Conservation (phyloP, 768 basidiomycete genomes). For the Lyophyllum semitale region DNA sequence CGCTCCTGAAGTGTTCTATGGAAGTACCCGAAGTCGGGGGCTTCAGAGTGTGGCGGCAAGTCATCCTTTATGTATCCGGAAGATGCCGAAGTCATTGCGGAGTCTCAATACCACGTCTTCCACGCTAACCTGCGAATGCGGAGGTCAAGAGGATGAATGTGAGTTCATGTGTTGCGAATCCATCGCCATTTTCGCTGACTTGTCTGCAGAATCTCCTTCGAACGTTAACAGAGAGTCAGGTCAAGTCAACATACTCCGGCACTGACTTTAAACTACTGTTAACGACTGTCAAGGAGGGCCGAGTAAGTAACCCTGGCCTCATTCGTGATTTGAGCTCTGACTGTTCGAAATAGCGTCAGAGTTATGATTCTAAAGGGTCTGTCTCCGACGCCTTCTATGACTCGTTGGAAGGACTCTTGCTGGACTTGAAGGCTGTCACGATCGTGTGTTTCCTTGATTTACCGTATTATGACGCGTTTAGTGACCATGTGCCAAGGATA, state of each 20-base stretch:
- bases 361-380: slow-evolving; percentile 62
- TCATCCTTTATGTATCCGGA: slow-evolving; percentile 6
- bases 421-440: slow-evolving; percentile 79
- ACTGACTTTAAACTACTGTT: slow-evolving; percentile 81
- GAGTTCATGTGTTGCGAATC: slow-evolving; percentile 27
- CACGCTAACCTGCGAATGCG: slow-evolving; percentile 22
- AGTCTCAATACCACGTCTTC: slow-evolving; percentile 16
- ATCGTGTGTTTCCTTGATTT: slow-evolving; percentile 46
- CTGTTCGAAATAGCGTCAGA: slow-evolving; percentile 31
- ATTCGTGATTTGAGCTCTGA: slow-evolving; percentile 14
- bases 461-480: slow-evolving; percentile 22
- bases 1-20: no score
- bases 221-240: slow-evolving; percentile 79
- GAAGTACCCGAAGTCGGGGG: no score
- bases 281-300: slow-evolving; percentile 82
- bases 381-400: slow-evolving; percentile 88
- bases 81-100: slow-evolving; percentile 14
- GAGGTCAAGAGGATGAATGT: slow-evolving; percentile 47
- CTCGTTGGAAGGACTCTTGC: slow-evolving; percentile 84
- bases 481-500: slow-evolving; percentile 52
- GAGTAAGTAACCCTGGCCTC: slow-evolving; percentile 57
- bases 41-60: not conserved
- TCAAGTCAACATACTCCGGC: slow-evolving; percentile 59
- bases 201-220: slow-evolving; percentile 78
- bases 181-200: slow-evolving; percentile 20